Percentiles rank a stretch among this genome's conserved stretches.
These are phyloP conservation scores for Trichoderma sp. DNA, from an alignment of 2,329 filamentous ascomycete genomes.

Conservation along the genomic window DNA sequence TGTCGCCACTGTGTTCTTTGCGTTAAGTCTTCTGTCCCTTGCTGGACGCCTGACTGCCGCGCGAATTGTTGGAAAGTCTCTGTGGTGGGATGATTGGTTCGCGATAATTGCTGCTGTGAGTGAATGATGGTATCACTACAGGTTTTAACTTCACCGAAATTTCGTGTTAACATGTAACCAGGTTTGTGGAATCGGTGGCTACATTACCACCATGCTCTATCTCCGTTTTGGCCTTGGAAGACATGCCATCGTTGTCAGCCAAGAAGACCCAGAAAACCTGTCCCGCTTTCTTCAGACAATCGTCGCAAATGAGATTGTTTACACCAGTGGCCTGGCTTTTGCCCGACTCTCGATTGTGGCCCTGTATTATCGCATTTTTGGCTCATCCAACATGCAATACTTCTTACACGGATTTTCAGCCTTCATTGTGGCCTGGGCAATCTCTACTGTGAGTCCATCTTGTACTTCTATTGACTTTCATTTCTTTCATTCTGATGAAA, in stretches of 20 bases:
- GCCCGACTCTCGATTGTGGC: not conserved
- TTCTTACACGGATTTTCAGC: not conserved
- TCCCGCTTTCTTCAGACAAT: not conserved
- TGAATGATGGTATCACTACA: not conserved
- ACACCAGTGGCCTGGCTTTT: not conserved
- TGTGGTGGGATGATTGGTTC: not conserved
- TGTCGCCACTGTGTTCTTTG: not conserved
- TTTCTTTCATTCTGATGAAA: not conserved
- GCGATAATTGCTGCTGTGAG: not conserved
- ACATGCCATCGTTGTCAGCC: not conserved
- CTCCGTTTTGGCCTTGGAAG: not conserved
- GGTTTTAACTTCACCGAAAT: not conserved
- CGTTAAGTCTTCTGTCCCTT: not conserved
- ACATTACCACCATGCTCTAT: not conserved
- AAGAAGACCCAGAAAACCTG: not conserved
- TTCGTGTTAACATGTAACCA: not conserved
- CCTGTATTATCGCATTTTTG: not conserved
- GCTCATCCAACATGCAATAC: not conserved
- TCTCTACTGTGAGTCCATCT: not conserved
- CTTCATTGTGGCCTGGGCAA: not conserved
- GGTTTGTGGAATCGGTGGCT: not conserved
- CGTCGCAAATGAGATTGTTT: not conserved
- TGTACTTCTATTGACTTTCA: not conserved
- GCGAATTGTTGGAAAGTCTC: not conserved
- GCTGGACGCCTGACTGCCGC: not conserved